Evolutionary conservation across 129 eudicot species (phyloP), one percentile per base, ranked within the genome.

Genomic region (Ambrosia trifida): DNA sequence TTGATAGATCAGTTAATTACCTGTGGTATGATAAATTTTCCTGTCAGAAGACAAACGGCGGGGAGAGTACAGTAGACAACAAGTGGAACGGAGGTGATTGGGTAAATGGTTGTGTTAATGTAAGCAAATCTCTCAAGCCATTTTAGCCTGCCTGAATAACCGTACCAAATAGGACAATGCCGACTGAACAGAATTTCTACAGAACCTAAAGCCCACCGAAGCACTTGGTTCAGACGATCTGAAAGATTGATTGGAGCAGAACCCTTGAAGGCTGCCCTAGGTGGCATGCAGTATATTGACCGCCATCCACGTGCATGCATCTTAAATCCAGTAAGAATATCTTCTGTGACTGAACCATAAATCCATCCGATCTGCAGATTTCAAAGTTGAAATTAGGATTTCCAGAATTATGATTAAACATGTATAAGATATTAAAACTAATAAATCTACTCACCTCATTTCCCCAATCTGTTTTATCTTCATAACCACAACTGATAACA

Each of bases 281-380:
- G 79, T 36, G 97, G 97, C 90, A 91, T 91, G 67, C 97, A 91
- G 84, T 91, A 91, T 64, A 91, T 86, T 14, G 97, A 91, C 45
- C 97, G 87, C 97, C 97, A 91, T 45, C 97, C 97, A 67, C 97
- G 96, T 13, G 97, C 97, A 72, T 91, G 97, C 97, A 91, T 91
- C 64, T 88, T 88, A 64, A 91, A 91, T 76, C 97, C 97, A 14
- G 97, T 91, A 66, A 91, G 96, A 88, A 91, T 91, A 86, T 91
- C 97, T 81, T 91, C 97, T 72, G 97, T 91, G 9, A 91, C 97
- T 19, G 97, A 91, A 58, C 97, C 97, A 51, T 91, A 91, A 64
- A 91, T 91, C 97, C 97, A 91, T 84, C 97, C 97, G 11, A 91
- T 91, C 97, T 91, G 96, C 83, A 84, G 30, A 83, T 50, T n/a